Conservation (phyloP, 768 basidiomycete species). For the Termitomyces sp. region DNA sequence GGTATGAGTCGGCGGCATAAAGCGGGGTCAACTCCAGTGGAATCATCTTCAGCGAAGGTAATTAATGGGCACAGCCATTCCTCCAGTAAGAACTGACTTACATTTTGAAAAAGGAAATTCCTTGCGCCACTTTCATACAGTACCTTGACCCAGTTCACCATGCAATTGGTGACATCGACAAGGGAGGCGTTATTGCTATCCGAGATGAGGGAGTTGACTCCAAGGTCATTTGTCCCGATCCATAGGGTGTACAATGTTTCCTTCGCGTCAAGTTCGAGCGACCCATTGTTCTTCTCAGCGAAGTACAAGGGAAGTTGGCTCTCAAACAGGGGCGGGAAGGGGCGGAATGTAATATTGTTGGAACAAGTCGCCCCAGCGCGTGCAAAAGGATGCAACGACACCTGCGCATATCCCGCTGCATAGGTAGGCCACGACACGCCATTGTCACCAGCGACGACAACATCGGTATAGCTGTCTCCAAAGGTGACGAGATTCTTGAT, state of each 20-base stretch:
- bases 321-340: slow-evolving; percentile 56
- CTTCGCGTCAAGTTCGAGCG: slow-evolving; percentile 30
- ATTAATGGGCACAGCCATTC: background rate
- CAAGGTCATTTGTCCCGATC: slow-evolving; percentile 68
- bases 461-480: slow-evolving; percentile 63
- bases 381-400: slow-evolving; percentile 53
- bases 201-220: slow-evolving; percentile 46
- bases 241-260: slow-evolving; percentile 62
- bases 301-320: slow-evolving; percentile 53
- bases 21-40: slow-evolving; percentile 46
- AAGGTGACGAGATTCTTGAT: slow-evolving; percentile 66
- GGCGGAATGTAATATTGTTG: slow-evolving; percentile 52
- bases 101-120: slow-evolving; percentile 68
- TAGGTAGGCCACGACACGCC: slow-evolving; percentile 59
- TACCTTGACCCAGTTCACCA: slow-evolving; percentile 53
- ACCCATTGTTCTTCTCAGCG: slow-evolving; percentile 33
- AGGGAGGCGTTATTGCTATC: slow-evolving; percentile 48
- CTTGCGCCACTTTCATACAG: slow-evolving; percentile 56
- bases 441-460: slow-evolving; percentile 34
- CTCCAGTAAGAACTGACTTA: slow-evolving; percentile 22
- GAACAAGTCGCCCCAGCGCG: slow-evolving; percentile 62
- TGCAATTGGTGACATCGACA: slow-evolving; percentile 53
- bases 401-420: slow-evolving; percentile 48
- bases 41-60: slow-evolving; percentile 37
- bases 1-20: slow-evolving; percentile 43